phyloP scores from a whole-genome alignment of 2,329 filamentous ascomycete species.

The Colletotrichum viniferum region DNA sequence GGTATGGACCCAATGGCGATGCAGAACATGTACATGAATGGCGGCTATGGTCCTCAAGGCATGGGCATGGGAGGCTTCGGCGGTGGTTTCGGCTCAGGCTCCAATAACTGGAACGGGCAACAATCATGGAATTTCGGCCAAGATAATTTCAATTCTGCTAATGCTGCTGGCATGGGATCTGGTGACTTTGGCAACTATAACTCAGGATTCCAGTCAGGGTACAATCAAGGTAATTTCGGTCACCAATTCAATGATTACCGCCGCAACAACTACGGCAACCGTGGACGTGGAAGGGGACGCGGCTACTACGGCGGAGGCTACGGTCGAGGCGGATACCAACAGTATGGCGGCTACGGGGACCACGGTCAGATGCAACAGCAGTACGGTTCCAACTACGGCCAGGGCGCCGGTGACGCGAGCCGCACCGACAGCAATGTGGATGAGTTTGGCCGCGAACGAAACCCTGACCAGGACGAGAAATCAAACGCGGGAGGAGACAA shows the following conservation, averaged over 20 bases:
- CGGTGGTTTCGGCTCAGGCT: conserved; percentile 63
- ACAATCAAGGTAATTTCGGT: conserved; percentile 85
- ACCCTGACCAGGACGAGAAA: conserved; percentile 16
- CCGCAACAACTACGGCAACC: conserved; percentile 68
- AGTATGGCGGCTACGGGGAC: conserved; percentile 44
- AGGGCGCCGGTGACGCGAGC: conserved; percentile 25
- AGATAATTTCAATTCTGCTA: conserved; percentile 90
- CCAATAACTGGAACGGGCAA: conserved; percentile 81
- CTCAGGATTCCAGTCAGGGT: conserved; percentile 78
- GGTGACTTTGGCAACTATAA: conserved; percentile 83
- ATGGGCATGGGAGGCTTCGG: conserved; percentile 82
- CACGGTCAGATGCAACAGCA: conserved; percentile 32
- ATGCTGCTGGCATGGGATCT: conserved; percentile 79
- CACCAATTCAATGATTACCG: conserved; percentile 82
- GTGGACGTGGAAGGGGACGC: conserved; percentile 69
- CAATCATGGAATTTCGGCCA: conserved; percentile 84
- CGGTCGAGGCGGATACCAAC: conserved; percentile 59
- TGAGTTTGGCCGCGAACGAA: conserved; percentile 41
- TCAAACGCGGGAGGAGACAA: conserved; percentile 6
- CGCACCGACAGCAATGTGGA: conserved; percentile 35
- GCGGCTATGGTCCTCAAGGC: conserved; percentile 73
- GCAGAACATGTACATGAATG: conserved; percentile 81
- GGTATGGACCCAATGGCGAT: conserved; percentile 81
- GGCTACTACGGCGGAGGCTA: conserved; percentile 61
- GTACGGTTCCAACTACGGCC: conserved; percentile 19